Conservation (phyloP, 1,284 basidiomycete species). For the Neolentinus lepideus region DNA sequence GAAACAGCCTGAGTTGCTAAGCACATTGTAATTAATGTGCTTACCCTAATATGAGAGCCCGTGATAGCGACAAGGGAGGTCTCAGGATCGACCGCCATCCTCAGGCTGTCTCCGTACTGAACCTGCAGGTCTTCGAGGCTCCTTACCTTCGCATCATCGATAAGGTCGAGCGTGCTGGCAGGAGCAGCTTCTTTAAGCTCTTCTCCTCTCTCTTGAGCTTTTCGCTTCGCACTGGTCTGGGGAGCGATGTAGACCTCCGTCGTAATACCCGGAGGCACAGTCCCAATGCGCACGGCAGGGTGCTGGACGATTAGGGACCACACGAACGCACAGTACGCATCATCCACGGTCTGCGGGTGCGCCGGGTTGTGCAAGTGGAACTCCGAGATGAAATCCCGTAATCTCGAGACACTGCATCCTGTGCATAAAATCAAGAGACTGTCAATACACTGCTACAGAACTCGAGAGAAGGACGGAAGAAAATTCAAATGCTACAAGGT, state of each 20-base stretch:
- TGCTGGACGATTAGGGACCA: conserved; percentile 74
- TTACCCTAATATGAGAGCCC: conserved; percentile 73
- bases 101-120: conserved; percentile 52
- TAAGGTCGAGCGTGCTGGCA: conserved; percentile 34
- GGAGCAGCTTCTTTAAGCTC: conserved; percentile 34
- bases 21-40: conserved; percentile 15
- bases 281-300: conserved; percentile 65
- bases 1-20: conserved; percentile 2
- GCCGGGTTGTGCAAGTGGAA: conserved; percentile 45
- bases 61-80: conserved; percentile 74
- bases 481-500: conserved; percentile 5
- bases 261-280: conserved; percentile 44
- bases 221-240: conserved; percentile 55
- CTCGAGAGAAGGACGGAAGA: conserved; percentile 2
- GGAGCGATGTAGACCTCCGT: conserved; percentile 72
- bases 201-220: conserved; percentile 49
- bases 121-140: conserved; percentile 46
- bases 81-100: conserved; percentile 70
- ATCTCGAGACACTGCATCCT: conserved; percentile 67
- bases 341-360: conserved; percentile 57
- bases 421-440: conserved; percentile 11
- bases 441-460: neutral
- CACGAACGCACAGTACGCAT: conserved; percentile 70
- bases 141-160: conserved; percentile 44
- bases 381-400: conserved; percentile 58